phyloP scores from a whole-genome alignment of 2,329 filamentous ascomycete species.

The Harringtonia aguacate region DNA sequence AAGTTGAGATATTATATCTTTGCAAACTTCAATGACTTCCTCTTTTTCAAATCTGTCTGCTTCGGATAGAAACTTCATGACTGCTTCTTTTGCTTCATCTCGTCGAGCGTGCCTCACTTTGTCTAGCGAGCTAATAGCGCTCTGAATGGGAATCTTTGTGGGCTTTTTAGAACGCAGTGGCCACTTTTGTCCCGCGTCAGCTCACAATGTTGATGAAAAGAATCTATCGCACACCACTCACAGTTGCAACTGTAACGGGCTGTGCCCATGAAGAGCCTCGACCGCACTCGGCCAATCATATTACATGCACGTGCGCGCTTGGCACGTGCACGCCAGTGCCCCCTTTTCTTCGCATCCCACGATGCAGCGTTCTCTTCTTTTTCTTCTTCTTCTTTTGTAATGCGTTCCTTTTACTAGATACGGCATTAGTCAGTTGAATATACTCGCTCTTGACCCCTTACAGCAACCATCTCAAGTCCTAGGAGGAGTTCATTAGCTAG shows the following conservation, averaged over 20 bases:
- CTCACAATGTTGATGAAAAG: no score
- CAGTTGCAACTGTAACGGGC: no score
- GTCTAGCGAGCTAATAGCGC: not conserved
- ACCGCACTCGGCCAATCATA: no score
- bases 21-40: not conserved
- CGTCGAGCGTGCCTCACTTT: not conserved
- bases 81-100: not conserved
- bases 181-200: not conserved
- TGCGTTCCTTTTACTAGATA: no score
- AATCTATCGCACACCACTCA: no score
- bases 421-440: no score
- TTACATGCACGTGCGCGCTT: no score
- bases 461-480: not conserved
- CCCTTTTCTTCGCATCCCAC: no score
- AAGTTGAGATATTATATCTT: not conserved
- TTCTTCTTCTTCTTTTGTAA: no score
- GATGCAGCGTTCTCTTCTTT: no score
- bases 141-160: not conserved
- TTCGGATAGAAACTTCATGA: not conserved
- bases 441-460: not conserved
- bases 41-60: not conserved
- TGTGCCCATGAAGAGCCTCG: no score
- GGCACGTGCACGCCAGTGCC: no score
- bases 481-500: not conserved
- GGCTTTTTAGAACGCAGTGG: not conserved